Evolutionary conservation across 2,329 filamentous ascomycete species (phyloP).

Genomic region (Aspergillus pseudoterreus): DNA sequence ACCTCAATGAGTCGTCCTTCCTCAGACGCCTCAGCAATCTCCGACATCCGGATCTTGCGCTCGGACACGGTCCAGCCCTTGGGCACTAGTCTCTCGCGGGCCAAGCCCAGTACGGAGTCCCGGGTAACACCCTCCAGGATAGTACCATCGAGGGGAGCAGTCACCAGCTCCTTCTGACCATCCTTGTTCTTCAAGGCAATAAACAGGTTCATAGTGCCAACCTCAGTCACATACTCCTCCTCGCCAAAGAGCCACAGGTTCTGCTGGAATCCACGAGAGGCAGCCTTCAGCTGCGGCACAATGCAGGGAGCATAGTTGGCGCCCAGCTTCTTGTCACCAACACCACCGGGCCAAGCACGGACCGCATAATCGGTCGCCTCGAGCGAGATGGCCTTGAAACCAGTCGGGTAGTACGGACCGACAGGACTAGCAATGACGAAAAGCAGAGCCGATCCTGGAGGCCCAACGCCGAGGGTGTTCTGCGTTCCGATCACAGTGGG

Average conservation of each 20-base stretch:
- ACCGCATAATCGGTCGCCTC: conserved; percentile 97
- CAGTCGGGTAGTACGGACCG: conserved; percentile 95
- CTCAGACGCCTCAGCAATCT: conserved; percentile 73
- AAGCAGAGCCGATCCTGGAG: conserved; percentile 86
- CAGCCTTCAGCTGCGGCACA: conserved; percentile 89
- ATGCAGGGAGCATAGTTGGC: conserved; percentile 99
- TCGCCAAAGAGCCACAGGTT: conserved; percentile 97
- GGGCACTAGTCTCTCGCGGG: conserved; percentile 74
- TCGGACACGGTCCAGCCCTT: conserved; percentile 87
- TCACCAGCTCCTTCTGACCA: conserved; percentile 86
- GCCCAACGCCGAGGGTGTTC: conserved; percentile 83
- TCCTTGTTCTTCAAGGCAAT: conserved; percentile 78
- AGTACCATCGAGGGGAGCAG: conserved; percentile 92
- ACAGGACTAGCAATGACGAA: conserved; percentile 96
- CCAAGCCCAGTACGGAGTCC: conserved; percentile 84
- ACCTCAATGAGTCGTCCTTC: conserved; percentile 89
- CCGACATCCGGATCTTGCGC: conserved; percentile 87
- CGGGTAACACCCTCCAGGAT: conserved; percentile 93
- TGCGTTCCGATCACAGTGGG: conserved; percentile 98
- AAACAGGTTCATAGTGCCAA: conserved; percentile 99
- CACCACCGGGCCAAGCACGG: conserved; percentile 94
- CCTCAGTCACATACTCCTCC: conserved; percentile 93
- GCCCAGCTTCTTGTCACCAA: conserved; percentile 96
- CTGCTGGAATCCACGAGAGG: conserved; percentile 90
- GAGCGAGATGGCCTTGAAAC: conserved; percentile 93